Conservation (phyloP, 1,284 basidiomycete species). For the Heterobasidion irregulare region DNA sequence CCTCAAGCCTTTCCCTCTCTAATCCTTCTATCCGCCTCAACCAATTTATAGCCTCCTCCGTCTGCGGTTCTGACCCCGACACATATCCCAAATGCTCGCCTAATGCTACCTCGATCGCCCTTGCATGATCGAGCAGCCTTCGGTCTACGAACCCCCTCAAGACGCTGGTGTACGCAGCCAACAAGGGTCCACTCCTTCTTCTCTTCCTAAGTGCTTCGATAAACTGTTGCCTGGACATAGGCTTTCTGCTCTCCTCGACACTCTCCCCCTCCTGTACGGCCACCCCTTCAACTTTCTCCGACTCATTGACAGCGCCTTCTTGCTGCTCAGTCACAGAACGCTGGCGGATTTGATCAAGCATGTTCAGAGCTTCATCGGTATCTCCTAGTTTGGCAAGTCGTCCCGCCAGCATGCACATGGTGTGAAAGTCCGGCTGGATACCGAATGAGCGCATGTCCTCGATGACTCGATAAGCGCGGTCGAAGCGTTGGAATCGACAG, state of each 20-base stretch:
- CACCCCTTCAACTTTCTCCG: not conserved
- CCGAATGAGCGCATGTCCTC: not conserved
- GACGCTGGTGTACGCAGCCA: not conserved
- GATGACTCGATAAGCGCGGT: not conserved
- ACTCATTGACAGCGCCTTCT: not conserved
- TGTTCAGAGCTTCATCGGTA: not conserved
- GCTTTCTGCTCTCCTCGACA: not conserved
- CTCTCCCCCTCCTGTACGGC: not conserved
- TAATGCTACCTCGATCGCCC: not conserved
- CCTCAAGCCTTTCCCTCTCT: not conserved
- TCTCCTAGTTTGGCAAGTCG: not conserved
- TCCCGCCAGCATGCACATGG: not conserved
- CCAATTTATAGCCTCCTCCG: not conserved
- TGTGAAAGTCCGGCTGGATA: not conserved
- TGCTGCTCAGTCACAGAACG: not conserved
- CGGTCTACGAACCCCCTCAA: not conserved
- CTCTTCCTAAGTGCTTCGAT: not conserved
- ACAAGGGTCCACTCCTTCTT: not conserved
- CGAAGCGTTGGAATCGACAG: not conserved
- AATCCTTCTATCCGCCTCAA: not conserved
- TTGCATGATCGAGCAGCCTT: not conserved
- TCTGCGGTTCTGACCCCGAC: not conserved
- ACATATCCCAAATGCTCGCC: not conserved
- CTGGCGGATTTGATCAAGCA: not conserved
- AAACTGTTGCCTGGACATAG: not conserved